phyloP scores from a whole-genome alignment of 495 filamentous ascomycete species.

The Penicillium soppii region DNA sequence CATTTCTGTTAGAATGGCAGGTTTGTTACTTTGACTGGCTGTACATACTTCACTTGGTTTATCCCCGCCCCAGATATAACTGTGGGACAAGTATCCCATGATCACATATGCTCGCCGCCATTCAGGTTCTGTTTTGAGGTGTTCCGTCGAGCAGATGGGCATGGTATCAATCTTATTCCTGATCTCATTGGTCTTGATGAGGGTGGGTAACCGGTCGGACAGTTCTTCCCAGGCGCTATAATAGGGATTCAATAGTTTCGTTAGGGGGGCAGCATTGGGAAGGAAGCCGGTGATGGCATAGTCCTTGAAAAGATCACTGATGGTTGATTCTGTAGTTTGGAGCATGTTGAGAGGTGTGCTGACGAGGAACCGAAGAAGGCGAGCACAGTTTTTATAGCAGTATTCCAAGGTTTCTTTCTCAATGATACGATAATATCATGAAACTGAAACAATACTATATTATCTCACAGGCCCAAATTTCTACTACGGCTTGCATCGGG shows the following conservation, averaged over 20 bases:
- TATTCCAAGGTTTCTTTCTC: too few species aligned
- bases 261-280: conserved; percentile 71
- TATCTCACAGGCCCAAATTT: background rate
- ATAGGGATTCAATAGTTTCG: conserved; percentile 73
- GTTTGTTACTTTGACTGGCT: background rate
- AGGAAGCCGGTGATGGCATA: conserved; percentile 88
- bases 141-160: conserved; percentile 72
- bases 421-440: too few species aligned
- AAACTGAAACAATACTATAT: too few species aligned
- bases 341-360: conserved; percentile 58
- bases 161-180: conserved; percentile 71
- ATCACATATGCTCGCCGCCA: conserved; percentile 89
- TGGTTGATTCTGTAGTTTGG: conserved; percentile 62
- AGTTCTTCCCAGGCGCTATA: conserved; percentile 89
- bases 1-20: background rate
- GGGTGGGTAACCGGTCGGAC: conserved; percentile 68
- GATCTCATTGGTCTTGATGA: conserved; percentile 74
- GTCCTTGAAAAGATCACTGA: conserved; percentile 50
- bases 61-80: conserved; percentile 93
- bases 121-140: conserved; percentile 75
- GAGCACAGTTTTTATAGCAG: background rate
- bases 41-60: conserved; percentile 64
- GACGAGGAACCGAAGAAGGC: background rate
- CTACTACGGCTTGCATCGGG: conserved; percentile 19
- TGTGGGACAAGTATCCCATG: conserved; percentile 83